Conservation (phyloP, 2,329 filamentous ascomycete species). For the Bipolaris cookei region DNA sequence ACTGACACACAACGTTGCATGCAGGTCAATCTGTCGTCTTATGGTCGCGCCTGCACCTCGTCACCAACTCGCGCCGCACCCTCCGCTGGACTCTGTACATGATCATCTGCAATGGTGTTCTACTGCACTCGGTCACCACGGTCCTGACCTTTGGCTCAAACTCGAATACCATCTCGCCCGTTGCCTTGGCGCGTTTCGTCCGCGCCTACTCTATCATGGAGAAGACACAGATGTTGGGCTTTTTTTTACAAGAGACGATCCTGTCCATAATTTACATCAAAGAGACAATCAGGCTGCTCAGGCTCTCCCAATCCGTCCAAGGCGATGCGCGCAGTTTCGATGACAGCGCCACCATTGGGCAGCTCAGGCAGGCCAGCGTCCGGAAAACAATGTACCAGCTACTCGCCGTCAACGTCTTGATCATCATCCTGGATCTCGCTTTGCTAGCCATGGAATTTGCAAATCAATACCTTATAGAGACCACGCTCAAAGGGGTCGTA, state of each 20-base stretch:
- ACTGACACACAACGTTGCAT: neutral
- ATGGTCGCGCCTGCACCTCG: slow-evolving; percentile 67
- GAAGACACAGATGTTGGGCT: slow-evolving; percentile 54
- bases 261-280: slow-evolving; percentile 59
- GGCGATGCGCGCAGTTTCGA: slow-evolving; percentile 43
- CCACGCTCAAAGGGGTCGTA: slow-evolving; percentile 51
- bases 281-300: slow-evolving; percentile 58
- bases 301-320: slow-evolving; percentile 33
- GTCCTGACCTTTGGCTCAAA: slow-evolving; percentile 63
- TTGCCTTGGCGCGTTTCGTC: slow-evolving; percentile 37
- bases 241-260: slow-evolving; percentile 51
- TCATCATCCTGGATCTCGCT: slow-evolving; percentile 42
- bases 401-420: slow-evolving; percentile 43
- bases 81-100: slow-evolving; percentile 61
- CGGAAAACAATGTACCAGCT: slow-evolving; percentile 46
- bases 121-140: slow-evolving; percentile 62
- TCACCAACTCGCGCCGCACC: slow-evolving; percentile 58
- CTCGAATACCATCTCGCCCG: slow-evolving; percentile 33
- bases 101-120: slow-evolving; percentile 62
- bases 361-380: slow-evolving; percentile 30
- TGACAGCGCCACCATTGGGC: slow-evolving; percentile 3
- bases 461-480: slow-evolving; percentile 45
- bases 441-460: slow-evolving; percentile 41
- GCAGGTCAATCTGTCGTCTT: slow-evolving; percentile 65
- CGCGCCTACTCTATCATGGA: slow-evolving; percentile 53